Conservation (phyloP, 805 yeast genomes). For the Saturnispora mendoncae region DNA sequence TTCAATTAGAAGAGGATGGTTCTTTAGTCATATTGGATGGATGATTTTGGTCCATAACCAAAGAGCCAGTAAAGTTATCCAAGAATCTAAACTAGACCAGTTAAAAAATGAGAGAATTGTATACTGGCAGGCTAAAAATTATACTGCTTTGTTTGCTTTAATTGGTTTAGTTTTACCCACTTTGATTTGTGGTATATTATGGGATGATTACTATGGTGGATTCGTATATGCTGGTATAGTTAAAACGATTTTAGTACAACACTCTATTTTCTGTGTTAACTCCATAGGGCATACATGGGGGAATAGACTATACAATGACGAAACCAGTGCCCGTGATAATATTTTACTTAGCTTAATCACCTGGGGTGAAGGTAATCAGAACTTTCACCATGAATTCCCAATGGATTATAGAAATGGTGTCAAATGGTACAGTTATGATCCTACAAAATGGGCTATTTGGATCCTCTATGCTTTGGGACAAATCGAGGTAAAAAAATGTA, state of each 20-base stretch:
- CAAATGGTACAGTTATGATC: conserved; percentile 71
- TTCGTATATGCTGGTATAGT: conserved; percentile 69
- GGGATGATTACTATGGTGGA: conserved; percentile 76
- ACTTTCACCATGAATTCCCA: conserved; percentile 94
- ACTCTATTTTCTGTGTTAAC: conserved; percentile 67
- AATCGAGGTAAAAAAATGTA: conserved; percentile 47
- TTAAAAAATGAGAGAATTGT: conserved; percentile 49
- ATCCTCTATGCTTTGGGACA: conserved; percentile 43
- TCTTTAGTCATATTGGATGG: conserved; percentile 88
- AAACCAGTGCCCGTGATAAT: conserved; percentile 65
- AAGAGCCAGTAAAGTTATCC: conserved; percentile 34
- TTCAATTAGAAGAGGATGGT: conserved; percentile 68
- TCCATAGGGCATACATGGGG: conserved; percentile 78
- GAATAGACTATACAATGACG: conserved; percentile 63
- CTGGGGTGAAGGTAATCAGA: conserved; percentile 86
- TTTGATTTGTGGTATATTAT: conserved; percentile 50
- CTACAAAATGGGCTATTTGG: conserved; percentile 71
- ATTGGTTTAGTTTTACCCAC: conserved; percentile 55
- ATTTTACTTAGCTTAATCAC: conserved; percentile 56
- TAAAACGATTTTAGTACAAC: conserved; percentile 67
- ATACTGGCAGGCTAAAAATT: conserved; percentile 66
- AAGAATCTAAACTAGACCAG: conserved; percentile 46
- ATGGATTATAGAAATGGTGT: conserved; percentile 76
- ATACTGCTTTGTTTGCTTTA: conserved; percentile 40
- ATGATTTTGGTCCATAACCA: conserved; percentile 60